Base-by-base conservation (phyloP, 495 filamentous ascomycete species). In the Lepraria neglecta region DNA sequence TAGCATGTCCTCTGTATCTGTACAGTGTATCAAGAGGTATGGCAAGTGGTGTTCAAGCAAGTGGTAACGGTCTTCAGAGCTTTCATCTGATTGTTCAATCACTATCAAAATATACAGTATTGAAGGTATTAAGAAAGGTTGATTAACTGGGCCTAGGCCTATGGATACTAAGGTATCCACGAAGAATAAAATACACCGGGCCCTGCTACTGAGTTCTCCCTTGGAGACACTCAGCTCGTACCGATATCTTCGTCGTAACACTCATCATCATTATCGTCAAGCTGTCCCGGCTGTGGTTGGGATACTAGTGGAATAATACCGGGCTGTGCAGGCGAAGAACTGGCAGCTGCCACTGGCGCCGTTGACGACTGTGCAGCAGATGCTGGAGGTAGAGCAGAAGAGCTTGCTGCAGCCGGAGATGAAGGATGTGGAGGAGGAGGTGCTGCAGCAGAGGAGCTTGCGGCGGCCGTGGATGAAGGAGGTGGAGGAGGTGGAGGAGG, bases 191-290 rank as follows among this genome's bases (percentile, higher is more conserved):
- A 10, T 1, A 31, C 0, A 28, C 15, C 48, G n/a, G 31, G 48
- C 28, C n/a, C 24, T 31, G 48, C 48, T 1, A 33, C 15, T n/a
- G 28, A 10, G 12, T n/a, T 33, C 28, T 52, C 15, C 11, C 4
- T 14, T 10, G 28, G 48, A 31, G 48, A 52, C 24, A 7, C 48
- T 52, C 48, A 52, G 28, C 48, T 52, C 27, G 48, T 52, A 33
- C 10, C 48, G 17, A 19, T 17, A 31, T 52, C 48, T 30, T 40
- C 53, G 6, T 56, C 53, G 21, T 7, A 56, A 6, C 33, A 43
- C 53, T 56, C 53, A 15, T 42, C 31, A 24, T 38, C 53, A 27
- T 38, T 31, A 15, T 55, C 27, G 14, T 27, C 31, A 31, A 28
- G 27, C 48, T 33, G 4, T 38, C 35, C 35, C 35, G 35, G 12